Evolutionary conservation across 208 protist genomes (phyloP).

Genomic region (Leishmania turanica): DNA sequence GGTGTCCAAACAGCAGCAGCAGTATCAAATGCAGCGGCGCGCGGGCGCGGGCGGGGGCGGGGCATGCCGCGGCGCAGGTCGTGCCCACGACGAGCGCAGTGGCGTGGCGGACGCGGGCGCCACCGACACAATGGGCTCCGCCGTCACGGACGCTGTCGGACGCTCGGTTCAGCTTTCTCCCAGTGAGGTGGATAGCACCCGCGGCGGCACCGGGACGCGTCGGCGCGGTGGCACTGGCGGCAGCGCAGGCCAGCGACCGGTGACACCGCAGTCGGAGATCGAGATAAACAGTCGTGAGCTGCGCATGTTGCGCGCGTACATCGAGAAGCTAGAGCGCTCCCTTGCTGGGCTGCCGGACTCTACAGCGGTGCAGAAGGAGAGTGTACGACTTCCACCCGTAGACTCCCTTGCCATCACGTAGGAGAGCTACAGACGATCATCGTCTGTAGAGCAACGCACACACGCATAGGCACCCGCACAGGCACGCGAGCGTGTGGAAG

Average conservation of each 20-base stretch:
- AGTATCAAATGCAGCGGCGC: slow-evolving; percentile 26
- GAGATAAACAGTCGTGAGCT: slow-evolving; percentile 87
- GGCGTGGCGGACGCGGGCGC: neutral
- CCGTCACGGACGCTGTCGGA: neutral
- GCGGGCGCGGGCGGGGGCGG: neutral
- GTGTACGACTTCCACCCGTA: slow-evolving; percentile 15
- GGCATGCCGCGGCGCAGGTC: neutral
- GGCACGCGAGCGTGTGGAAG: neutral
- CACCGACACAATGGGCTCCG: neutral
- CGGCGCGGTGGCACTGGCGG: slow-evolving; percentile 9
- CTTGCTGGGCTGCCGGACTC: slow-evolving; percentile 27
- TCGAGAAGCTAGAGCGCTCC: slow-evolving; percentile 76
- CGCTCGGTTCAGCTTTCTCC: neutral
- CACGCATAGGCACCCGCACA: neutral
- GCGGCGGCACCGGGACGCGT: neutral
- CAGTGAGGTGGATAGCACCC: slow-evolving; percentile 15
- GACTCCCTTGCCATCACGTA: slow-evolving; percentile 2
- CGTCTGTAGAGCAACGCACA: neutral
- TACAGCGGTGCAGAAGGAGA: neutral
- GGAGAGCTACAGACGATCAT: neutral
- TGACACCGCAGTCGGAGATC: slow-evolving; percentile 58
- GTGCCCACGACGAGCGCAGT: slow-evolving; percentile 8
- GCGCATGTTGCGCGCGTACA: slow-evolving; percentile 66
- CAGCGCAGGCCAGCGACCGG: slow-evolving; percentile 19
- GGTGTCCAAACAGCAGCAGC: slow-evolving; percentile 34